Conservation (phyloP, 805 yeast species). For the Grigorovia humatica region DNA sequence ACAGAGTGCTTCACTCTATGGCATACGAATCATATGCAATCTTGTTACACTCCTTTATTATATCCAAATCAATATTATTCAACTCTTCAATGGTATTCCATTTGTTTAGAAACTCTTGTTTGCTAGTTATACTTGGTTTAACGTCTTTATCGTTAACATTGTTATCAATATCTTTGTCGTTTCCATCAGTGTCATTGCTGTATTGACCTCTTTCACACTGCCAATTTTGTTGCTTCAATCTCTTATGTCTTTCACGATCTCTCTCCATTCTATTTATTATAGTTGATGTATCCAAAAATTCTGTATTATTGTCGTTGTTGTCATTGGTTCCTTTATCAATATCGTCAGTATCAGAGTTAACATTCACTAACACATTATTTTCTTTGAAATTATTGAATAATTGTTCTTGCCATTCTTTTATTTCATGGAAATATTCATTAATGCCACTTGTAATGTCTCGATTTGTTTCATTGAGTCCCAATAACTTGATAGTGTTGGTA, state of each 20-base stretch:
- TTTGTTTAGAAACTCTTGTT: constrained; percentile 13
- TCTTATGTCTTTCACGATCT: constrained; percentile 84
- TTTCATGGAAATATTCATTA: not conserved
- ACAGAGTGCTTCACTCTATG: not conserved
- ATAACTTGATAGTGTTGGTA: not conserved
- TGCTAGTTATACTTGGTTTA: constrained; percentile 3
- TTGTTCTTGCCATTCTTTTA: not conserved
- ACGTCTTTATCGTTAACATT: not conserved
- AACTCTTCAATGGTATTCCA: not conserved
- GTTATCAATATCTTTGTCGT: too few species aligned
- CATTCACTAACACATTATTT: not conserved
- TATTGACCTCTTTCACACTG: constrained; percentile 26
- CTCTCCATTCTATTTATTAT: constrained; percentile 77
- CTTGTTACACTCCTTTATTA: constrained; percentile 44
- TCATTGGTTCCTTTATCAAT: not conserved
- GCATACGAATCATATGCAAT: constrained; percentile 43
- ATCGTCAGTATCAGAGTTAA: not conserved
- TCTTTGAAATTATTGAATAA: not conserved
- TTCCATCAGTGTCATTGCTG: too few species aligned
- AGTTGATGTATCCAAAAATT: constrained; percentile 34
- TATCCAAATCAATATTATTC: constrained; percentile 39
- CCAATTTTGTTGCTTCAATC: constrained; percentile 76
- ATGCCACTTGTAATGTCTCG: not conserved
- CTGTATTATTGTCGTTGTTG: not conserved
- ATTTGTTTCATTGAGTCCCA: not conserved